These are phyloP conservation scores for Naganishia vaughanmartiniae DNA, from an alignment of 768 basidiomycete species.

Conservation along the genomic window DNA sequence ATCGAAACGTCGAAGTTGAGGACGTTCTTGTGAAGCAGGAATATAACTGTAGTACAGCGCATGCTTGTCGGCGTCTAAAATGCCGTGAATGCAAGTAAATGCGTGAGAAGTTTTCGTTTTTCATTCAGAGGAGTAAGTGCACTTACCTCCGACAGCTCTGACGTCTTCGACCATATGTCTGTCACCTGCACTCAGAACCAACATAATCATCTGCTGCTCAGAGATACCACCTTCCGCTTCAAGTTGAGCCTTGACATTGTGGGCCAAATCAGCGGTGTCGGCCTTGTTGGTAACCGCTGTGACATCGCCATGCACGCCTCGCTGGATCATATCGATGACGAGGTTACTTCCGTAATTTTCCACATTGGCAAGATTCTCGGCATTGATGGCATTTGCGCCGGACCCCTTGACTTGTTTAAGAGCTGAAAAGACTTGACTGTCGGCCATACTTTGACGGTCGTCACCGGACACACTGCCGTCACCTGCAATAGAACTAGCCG, in stretches of 20 bases:
- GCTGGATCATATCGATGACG: conserved; percentile 48
- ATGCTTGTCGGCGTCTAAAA: conserved; percentile 72
- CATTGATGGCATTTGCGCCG: conserved; percentile 63
- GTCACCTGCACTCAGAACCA: conserved; percentile 76
- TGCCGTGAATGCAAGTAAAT: not conserved
- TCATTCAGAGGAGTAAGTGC: not conserved
- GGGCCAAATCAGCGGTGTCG: conserved; percentile 51
- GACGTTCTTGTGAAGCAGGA: conserved; percentile 79
- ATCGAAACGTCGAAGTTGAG: conserved; percentile 85
- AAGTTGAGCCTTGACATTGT: conserved; percentile 54
- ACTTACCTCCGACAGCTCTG: conserved; percentile 76
- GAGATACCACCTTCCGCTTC: conserved; percentile 63
- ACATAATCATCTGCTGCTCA: conserved; percentile 96
- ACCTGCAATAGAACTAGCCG: conserved; percentile 3
- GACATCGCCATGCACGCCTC: conserved; percentile 49
- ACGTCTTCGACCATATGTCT: conserved; percentile 66
- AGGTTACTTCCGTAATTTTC: conserved; percentile 95
- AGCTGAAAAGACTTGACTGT: not conserved
- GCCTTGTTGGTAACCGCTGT: conserved; percentile 58
- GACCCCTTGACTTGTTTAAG: conserved; percentile 3
- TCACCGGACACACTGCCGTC: conserved; percentile 19
- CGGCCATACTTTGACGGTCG: not conserved
- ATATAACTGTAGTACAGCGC: conserved; percentile 96
- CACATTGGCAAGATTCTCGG: conserved; percentile 69
- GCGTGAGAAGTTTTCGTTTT: not conserved